Evolutionary conservation across 106 monocot species (phyloP), one percentile per base, ranked within the genome.

Genomic region (Platanthera zijinensis): DNA sequence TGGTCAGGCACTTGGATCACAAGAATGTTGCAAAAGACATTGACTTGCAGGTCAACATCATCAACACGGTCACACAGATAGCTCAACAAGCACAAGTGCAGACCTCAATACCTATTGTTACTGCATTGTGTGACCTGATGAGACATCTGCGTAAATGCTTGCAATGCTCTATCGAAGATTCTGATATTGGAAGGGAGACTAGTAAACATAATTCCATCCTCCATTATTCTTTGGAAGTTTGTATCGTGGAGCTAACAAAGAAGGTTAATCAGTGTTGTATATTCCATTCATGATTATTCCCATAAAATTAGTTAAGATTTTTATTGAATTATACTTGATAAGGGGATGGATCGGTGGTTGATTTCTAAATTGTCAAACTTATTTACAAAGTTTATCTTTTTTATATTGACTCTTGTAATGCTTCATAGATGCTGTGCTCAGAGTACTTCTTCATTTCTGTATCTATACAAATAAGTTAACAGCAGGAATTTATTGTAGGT

Each of bases 1-100:
- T 90, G 45, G 73, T 99, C 66, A 99, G 92, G 57, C 97, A 99
- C 74, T 80, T 99, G 52, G 97, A 99, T 74, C 89, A 99, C 84
- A 94, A 90, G 74, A 94, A 85, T 90, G 80, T 99, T 50, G 73
- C 82, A 56, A 99, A 87, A 81, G 80, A 84, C 46, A 80, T 84
- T n/a, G 71, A 75, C 7, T 21, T 86, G 82, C 91, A 89, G 80
- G 73, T 87, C 57, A 82, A 88, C 18, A 90, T 99, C 69, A 18
- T 90, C 48, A 85, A 84, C 48, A 79, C 90, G 62, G 82, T 79
- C 46, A 75, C 83, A 49, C 53, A 75, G 72, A 87, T 99, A 82
- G 86, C 86, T 49, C 66, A 63, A 12, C 83, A 90, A 12, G 54
- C 83, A 57, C 90, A 84, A 53, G 48, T 78, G 57, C 77, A 88